phyloP scores from a whole-genome alignment of 768 basidiomycete species.

The Naganishia onofrii region DNA sequence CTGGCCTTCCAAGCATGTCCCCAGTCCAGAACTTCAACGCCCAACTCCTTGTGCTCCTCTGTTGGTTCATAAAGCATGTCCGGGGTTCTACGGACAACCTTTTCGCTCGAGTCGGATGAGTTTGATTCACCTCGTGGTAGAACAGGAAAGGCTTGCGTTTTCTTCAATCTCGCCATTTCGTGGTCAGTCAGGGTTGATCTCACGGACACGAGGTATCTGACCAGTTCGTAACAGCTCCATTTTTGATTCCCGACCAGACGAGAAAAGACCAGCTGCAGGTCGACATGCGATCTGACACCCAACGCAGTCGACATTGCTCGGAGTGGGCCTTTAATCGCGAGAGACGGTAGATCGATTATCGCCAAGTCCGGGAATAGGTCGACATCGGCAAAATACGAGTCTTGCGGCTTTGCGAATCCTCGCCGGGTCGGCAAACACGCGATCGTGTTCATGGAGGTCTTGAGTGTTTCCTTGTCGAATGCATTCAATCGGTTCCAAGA shows the following conservation, averaged over 20 bases:
- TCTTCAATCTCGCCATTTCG: slow-evolving; percentile 61
- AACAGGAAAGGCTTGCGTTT: slow-evolving; percentile 70
- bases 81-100: slow-evolving; percentile 63
- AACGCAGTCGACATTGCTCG: slow-evolving; percentile 65
- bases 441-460: slow-evolving; percentile 57
- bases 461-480: slow-evolving; percentile 57
- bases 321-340: slow-evolving; percentile 64
- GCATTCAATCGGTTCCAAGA: slow-evolving; percentile 68
- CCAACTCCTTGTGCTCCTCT: slow-evolving; percentile 67
- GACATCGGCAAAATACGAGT: slow-evolving; percentile 79
- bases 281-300: slow-evolving; percentile 86
- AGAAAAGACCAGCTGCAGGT: slow-evolving; percentile 88
- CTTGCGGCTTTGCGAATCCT: slow-evolving; percentile 69
- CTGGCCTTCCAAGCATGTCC: slow-evolving; percentile 74
- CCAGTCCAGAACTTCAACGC: slow-evolving; percentile 85
- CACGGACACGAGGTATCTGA: slow-evolving; percentile 82
- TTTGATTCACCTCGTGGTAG: slow-evolving; percentile 32
- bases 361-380: slow-evolving; percentile 87
- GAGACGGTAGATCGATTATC: slow-evolving; percentile 66
- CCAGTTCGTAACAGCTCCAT: slow-evolving; percentile 80
- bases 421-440: slow-evolving; percentile 69
- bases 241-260: slow-evolving; percentile 57
- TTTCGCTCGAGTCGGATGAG: slow-evolving; percentile 14
- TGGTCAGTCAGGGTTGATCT: slow-evolving; percentile 61
- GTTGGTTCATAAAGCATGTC: slow-evolving; percentile 80